Conservation (phyloP, 2,329 filamentous ascomycete genomes). For the Coniella lustricola region DNA sequence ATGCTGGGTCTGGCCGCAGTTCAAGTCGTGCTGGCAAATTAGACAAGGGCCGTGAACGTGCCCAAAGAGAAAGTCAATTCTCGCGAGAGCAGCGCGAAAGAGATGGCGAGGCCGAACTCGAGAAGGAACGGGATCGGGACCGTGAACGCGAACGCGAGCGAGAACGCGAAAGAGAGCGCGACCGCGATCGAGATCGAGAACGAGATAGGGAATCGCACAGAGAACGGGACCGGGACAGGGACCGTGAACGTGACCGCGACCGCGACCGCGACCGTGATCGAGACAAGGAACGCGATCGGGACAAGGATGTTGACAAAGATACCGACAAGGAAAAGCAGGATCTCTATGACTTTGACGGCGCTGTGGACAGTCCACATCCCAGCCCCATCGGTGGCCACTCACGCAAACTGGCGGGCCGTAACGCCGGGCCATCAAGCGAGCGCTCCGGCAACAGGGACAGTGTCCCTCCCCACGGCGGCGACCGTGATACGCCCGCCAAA, state of each 20-base stretch:
- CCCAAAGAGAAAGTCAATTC: constrained; percentile 19
- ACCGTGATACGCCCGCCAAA: constrained; percentile 48
- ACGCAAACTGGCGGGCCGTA: constrained; percentile 29
- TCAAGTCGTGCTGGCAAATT: constrained; percentile 18
- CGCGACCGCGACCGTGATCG: constrained; percentile 22
- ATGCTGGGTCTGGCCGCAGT: constrained; percentile 9
- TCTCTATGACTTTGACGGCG: constrained; percentile 38
- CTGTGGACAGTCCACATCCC: constrained; percentile 35
- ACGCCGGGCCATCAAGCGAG: constrained; percentile 23
- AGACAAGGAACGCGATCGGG: constrained; percentile 22
- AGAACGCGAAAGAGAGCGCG: constrained; percentile 17
- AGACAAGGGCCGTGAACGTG: constrained; percentile 17
- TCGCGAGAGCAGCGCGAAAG: constrained; percentile 6
- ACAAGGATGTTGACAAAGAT: constrained; percentile 29
- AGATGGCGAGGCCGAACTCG: constrained; percentile 5
- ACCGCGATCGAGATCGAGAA: constrained; percentile 10
- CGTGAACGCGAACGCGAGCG: constrained; percentile 14
- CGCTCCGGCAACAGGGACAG: constrained; percentile 22
- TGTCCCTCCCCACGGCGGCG: constrained; percentile 30
- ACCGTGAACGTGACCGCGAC: constrained; percentile 17
- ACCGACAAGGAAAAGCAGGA: constrained; percentile 20
- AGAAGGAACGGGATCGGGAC: constrained; percentile 18
- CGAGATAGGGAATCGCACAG: constrained; percentile 5
- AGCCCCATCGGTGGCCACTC: constrained; percentile 31
- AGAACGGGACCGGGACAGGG: constrained; percentile 8